Evolutionary conservation across 1,284 basidiomycete species (phyloP), one percentile per base, ranked within the genome.

Genomic region (Melampsora abietis-canadensis): DNA sequence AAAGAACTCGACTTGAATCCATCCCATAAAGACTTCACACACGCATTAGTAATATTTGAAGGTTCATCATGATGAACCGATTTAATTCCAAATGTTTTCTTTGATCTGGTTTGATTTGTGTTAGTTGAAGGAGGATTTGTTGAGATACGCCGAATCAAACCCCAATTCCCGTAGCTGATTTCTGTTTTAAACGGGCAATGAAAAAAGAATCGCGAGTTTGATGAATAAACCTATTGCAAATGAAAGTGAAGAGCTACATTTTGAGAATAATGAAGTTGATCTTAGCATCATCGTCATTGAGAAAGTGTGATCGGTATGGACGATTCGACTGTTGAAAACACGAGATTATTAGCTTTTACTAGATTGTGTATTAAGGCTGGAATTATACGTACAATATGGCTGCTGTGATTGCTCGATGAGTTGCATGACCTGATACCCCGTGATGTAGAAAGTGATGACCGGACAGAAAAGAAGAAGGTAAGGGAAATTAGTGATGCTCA

Each of bases 371-470:
- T 19, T 30, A 14, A 30, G 6, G 60, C 19, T 30, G 6, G 1
- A 1, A 17, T 8, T 1, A 19, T 7, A 51, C 64, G 34, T 24
- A 75, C 72, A 34, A 48, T 10, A 75, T 46, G 3, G 64, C 65
- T 1, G 72, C 40, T 14, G 72, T 65, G 47, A 75, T 67, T 1
- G 72, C 72, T 30, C 72, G 63, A 61, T 74, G 72, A 46, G 66
- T 74, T 21, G 44, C 30, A 51, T 74, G 72, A 15, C 72, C 64
- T n/a, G 72, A 74, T 19, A 74, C 37, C 17, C 72, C 72, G 21
- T 74, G 63, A 48, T 75, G 72, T 75, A 65, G 51, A 75, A 75
- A 15, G 72, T 75, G 5, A 75, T 66, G 34, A 75, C 59, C 72
- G 67, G 48, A 19, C 1, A 40, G 19, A 6, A 17, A 61, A 21